A percentile compares a stretch with the other conserved stretches of the same genome.
These are phyloP conservation scores for Hypocrella siamensis DNA, from an alignment of 2,329 filamentous ascomycete genomes.

Conservation along the genomic window DNA sequence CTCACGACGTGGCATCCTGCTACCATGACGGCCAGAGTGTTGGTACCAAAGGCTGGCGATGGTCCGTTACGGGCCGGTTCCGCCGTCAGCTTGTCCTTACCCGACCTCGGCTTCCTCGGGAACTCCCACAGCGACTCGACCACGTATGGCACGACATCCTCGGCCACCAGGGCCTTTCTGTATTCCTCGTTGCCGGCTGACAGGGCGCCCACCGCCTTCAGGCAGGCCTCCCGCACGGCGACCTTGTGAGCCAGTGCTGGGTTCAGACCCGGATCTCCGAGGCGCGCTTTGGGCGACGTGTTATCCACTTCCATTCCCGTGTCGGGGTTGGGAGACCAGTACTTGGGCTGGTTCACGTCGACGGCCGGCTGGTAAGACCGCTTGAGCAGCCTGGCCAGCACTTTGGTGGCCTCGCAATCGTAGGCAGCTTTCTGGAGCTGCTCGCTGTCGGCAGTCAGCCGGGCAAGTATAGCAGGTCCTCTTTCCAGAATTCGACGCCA, in stretches of 20 bases:
- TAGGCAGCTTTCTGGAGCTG: constrained; percentile 69
- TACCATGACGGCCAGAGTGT: constrained; percentile 62
- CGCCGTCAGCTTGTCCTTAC: constrained; percentile 22
- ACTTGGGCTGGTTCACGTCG: constrained; percentile 12
- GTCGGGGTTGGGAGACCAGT: constrained; percentile 23
- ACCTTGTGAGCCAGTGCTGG: constrained; percentile 51
- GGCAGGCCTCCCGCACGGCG: constrained; percentile 56
- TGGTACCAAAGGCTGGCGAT: constrained; percentile 45
- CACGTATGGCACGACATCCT: constrained; percentile 67
- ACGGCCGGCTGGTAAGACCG: constrained; percentile 32
- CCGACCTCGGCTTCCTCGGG: constrained; percentile 30
- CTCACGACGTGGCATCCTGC: constrained; percentile 73
- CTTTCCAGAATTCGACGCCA: constrained; percentile 42
- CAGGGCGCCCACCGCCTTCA: constrained; percentile 71
- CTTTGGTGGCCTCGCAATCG: constrained; percentile 39
- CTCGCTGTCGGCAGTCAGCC: constrained; percentile 63
- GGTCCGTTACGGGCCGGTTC: constrained; percentile 13
- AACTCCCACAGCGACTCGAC: constrained; percentile 59
- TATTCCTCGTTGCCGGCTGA: constrained; percentile 71
- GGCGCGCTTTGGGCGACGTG: constrained; percentile 22
- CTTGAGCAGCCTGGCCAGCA: constrained; percentile 31
- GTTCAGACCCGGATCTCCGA: constrained; percentile 47
- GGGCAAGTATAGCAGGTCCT: constrained; percentile 60
- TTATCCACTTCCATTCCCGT: constrained; percentile 17
- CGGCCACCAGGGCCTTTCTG: constrained; percentile 65